Conservation (phyloP, 192 early-diverging fungal genomes). For the Phlyctochytrium arcticum region DNA sequence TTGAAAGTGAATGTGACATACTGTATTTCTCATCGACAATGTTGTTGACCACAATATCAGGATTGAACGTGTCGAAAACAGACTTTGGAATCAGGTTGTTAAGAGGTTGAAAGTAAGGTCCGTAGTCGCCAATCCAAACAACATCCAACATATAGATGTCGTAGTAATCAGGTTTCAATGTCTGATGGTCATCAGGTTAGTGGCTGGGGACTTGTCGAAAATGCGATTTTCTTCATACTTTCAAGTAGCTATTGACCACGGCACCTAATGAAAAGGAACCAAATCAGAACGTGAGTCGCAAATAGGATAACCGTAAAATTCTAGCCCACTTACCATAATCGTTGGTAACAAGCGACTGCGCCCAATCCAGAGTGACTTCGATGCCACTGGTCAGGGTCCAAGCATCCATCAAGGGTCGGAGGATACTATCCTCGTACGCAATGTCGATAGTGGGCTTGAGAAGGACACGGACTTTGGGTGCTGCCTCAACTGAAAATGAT, state of each 20-base stretch:
- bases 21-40: neutral
- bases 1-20: no score
- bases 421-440: neutral
- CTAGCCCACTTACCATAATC: slow-evolving; percentile 1
- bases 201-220: no score
- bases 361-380: neutral
- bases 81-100: neutral
- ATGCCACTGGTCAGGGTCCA: neutral
- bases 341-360: neutral
- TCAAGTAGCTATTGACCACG: neutral
- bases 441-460: neutral
- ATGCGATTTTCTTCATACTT: neutral
- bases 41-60: neutral
- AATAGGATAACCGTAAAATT: neutral
- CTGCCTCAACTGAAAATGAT: no score
- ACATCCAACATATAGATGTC: slow-evolving; percentile 8
- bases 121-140: slow-evolving; percentile 3
- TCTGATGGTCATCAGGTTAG: no score
- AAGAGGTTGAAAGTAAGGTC: neutral
- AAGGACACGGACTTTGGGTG: neutral
- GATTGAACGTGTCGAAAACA: neutral
- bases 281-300: neutral
- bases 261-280: neutral
- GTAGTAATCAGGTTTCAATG: neutral
- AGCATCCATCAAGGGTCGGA: neutral